Base-by-base conservation (phyloP, 495 filamentous ascomycete species). In the Friedmanniomyces simplex region DNA sequence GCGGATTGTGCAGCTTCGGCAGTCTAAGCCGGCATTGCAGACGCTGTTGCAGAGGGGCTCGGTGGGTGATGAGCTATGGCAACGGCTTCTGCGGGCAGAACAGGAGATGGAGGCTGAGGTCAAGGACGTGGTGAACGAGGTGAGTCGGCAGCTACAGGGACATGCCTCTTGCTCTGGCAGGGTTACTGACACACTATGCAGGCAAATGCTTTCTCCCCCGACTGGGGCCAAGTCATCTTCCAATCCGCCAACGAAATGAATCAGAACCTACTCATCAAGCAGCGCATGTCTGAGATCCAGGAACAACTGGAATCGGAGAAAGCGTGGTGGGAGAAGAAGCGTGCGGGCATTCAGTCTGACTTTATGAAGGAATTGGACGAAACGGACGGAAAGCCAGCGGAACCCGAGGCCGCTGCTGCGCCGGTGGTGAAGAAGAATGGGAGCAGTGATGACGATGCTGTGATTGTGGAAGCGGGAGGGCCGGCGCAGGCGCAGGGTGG, bases 91-190 rank as follows among this genome's bases (percentile, higher is more conserved):
- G 64, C 76, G 87, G 41, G 93, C 91, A 25, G 93, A 98, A 79
- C 91, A 91, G 76, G 93, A 97, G 76, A 94, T 95, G 75, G 90
- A 98, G 72, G 91, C 90, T 58, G 93, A 98, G 72, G 75, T 98
- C 34, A 77, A 86, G 60, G 93, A 98, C 74, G 90, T 96, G 42
- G 89, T 96, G 34, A 79, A 83, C 63, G 93, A 98, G 85, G 89
- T 94, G 51, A 50, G 68, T 30, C 20, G 46, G 16, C 46, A 49
- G 46, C 22, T 21, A 2, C 39, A 16, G 16, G 5, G 24, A 49
- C 6, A 6, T 21, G 20, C n/a, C n/a, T n/a, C n/a, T n/a, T n/a
- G n/a, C n/a, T 49, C 10, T 3, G 28, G 20, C 46, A 25, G 20
- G 6, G 13, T 24, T 24, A 18, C 18, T 21, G 22, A 24, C 24